Evolutionary conservation across 257 asterid genomes (phyloP), one percentile per base, ranked within the genome.

Genomic region (Mentha longifolia): DNA sequence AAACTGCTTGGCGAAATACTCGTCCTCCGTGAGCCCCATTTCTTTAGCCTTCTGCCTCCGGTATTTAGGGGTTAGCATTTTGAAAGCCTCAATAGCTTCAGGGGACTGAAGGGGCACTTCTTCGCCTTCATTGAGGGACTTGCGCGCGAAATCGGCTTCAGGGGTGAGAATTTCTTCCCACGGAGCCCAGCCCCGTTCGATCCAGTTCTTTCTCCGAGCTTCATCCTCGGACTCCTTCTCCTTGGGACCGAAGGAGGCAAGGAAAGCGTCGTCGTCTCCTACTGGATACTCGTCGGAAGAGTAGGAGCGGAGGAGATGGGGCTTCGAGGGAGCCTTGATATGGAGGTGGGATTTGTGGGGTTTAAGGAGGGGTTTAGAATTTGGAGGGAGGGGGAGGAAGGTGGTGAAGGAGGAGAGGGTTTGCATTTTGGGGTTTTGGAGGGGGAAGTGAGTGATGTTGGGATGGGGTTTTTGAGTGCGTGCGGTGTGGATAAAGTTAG

Each of bases 161-260:
- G 98, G 98, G 7, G 97, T 81, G 51, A 93, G 95, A 58, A 93
- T 84, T 80, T 93, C 98, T 67, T 93, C 98, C 98, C 98, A 93
- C 0, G 98, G 98, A 15, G 98, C 98, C 98, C 98, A 93, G 7
- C 98, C 98, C 67, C 96, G 84, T 47, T 93, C 98, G 28, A 93
- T 55, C 98, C 98, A 93, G 82, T 93, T 93, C 74, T 77, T 79
- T 47, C 78, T 81, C 3, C 98, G 89, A 43, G 97, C 97, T 77
- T 89, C 96, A 5, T 93, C 97, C 74, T 93, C 98, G 10, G 97
- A 80, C 78, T 87, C 92, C 74, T 81, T 89, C 83, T 87, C 95
- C 68, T 89, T 91, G 10, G 96, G 96, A 1, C 89, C 84, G 67
- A 81, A 91, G 14, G 89, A 64, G 16, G 83, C 79, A 42, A 93